Percentiles rank a stretch among this genome's conserved stretches.
Evolutionary conservation across 148 eudicot species (phyloP).

Genomic region (Spergularia bocconei): DNA sequence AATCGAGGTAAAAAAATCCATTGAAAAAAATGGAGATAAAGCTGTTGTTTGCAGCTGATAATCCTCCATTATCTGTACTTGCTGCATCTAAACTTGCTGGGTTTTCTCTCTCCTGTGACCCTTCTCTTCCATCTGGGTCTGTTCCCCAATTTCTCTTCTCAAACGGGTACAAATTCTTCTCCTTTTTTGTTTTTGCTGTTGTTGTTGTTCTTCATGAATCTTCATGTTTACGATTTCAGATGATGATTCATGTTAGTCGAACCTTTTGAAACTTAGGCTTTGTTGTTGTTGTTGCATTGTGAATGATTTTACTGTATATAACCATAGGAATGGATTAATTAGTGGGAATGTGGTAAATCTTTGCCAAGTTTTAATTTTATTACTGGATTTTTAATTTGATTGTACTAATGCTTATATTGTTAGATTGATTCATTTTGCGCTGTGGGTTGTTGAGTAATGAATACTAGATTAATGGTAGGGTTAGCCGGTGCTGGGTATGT

Average conservation of each 20-base stretch:
- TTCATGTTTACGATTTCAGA: not conserved
- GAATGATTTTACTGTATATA: too few relatives aligned
- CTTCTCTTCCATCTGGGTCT: conserved; percentile 60
- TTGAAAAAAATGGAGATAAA: conserved; percentile 40
- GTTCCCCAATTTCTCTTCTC: conserved; percentile 46
- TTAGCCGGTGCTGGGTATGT: not conserved
- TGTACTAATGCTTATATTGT: not conserved
- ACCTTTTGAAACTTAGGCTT: not conserved
- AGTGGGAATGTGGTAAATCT: not conserved
- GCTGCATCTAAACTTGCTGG: conserved; percentile 57
- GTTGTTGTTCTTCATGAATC: not conserved
- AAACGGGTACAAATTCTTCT: conserved; percentile 42
- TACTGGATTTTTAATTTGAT: not conserved
- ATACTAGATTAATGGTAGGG: too few relatives aligned
- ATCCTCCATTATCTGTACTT: conserved; percentile 63
- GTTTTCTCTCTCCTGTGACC: conserved; percentile 33
- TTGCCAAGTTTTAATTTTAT: not conserved
- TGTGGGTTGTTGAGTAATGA: not conserved
- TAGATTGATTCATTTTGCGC: not conserved
- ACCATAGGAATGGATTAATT: too few relatives aligned
- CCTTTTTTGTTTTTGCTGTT: not conserved
- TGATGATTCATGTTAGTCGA: too few relatives aligned
- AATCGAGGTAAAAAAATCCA: not conserved
- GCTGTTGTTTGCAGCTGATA: conserved; percentile 52
- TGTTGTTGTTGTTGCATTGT: not conserved